Conservation (phyloP, 306 rosid species). For the Sphenostylis stenocarpa region DNA sequence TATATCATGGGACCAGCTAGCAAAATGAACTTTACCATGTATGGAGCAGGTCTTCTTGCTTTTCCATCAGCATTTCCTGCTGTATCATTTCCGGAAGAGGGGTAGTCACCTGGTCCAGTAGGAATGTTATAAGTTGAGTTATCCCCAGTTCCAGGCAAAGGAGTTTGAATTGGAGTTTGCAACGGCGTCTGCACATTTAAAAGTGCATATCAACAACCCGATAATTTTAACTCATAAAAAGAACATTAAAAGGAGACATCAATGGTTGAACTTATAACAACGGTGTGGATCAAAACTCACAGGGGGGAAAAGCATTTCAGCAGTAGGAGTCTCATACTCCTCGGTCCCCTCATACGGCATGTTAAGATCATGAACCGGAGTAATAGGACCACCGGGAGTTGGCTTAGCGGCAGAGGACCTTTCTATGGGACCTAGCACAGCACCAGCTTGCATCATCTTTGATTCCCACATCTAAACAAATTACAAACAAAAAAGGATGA, state of each 20-base stretch:
- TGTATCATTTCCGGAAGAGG: slow-evolving; percentile 72
- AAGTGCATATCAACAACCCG: slow-evolving; percentile 32
- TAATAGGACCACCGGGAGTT: slow-evolving; percentile 72
- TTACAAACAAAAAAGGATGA: slow-evolving; percentile 18
- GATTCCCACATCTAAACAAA: slow-evolving; percentile 83
- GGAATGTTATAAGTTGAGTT: slow-evolving; percentile 70
- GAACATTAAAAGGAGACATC: neutral
- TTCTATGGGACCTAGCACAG: slow-evolving; percentile 73
- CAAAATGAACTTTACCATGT: slow-evolving; percentile 58
- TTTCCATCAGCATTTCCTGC: slow-evolving; percentile 64
- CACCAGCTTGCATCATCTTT: slow-evolving; percentile 90
- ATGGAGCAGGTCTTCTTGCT: slow-evolving; percentile 73
- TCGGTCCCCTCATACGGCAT: slow-evolving; percentile 95
- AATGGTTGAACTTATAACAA: neutral
- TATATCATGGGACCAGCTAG: neutral
- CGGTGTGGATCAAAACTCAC: slow-evolving; percentile 50
- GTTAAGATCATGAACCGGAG: slow-evolving; percentile 99
- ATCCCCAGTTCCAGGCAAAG: slow-evolving; percentile 83
- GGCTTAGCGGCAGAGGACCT: slow-evolving; percentile 66
- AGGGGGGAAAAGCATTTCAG: slow-evolving; percentile 93
- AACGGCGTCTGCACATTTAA: slow-evolving; percentile 67
- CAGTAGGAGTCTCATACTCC: slow-evolving; percentile 98
- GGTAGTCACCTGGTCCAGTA: slow-evolving; percentile 79
- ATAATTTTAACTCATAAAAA: neutral
- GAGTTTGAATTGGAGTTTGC: slow-evolving; percentile 95